Evolutionary conservation across 1,139 yeast species (phyloP).

Genomic region (Pichia inconspicua): DNA sequence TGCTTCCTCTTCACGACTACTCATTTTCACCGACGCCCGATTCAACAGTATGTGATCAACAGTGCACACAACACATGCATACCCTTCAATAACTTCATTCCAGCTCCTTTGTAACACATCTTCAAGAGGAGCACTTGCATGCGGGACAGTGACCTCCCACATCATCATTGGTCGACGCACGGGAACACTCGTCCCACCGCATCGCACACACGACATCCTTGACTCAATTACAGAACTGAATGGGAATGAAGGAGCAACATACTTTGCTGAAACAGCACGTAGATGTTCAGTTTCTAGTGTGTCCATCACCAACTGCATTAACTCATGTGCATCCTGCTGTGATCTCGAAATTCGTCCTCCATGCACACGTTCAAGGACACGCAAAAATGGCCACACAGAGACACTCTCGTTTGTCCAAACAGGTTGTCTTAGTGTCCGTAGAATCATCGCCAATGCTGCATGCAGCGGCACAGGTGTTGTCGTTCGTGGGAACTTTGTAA

Average conservation of each 20-base stretch:
- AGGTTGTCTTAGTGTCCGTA: conserved; percentile 58
- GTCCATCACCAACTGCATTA: conserved; percentile 72
- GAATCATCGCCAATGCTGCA: conserved; percentile 45
- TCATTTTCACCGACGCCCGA: conserved; percentile 1
- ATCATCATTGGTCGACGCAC: conserved; percentile 59
- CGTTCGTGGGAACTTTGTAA: background rate
- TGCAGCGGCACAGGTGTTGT: conserved; percentile 42
- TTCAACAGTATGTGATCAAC: background rate
- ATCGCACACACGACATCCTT: conserved; percentile 60
- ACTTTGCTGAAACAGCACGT: background rate
- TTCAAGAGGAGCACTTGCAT: conserved; percentile 39
- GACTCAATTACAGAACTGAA: conserved; percentile 62
- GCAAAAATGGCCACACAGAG: conserved; percentile 74
- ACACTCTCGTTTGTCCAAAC: conserved; percentile 46
- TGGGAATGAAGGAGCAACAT: conserved; percentile 49
- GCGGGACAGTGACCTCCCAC: conserved; percentile 67
- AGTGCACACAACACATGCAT: conserved; percentile 65
- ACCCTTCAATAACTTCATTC: conserved; percentile 69
- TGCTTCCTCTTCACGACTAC: conserved; percentile 17
- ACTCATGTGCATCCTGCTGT: conserved; percentile 94
- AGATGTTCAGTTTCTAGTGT: conserved; percentile 62
- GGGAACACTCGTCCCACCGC: conserved; percentile 57
- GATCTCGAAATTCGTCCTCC: conserved; percentile 67
- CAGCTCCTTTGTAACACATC: conserved; percentile 51
- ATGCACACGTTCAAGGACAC: conserved; percentile 67